A percentile compares a stretch with the other conserved stretches of the same genome.
Evolutionary conservation across 768 basidiomycete genomes (phyloP).

Genomic region (Panellus pusillus): DNA sequence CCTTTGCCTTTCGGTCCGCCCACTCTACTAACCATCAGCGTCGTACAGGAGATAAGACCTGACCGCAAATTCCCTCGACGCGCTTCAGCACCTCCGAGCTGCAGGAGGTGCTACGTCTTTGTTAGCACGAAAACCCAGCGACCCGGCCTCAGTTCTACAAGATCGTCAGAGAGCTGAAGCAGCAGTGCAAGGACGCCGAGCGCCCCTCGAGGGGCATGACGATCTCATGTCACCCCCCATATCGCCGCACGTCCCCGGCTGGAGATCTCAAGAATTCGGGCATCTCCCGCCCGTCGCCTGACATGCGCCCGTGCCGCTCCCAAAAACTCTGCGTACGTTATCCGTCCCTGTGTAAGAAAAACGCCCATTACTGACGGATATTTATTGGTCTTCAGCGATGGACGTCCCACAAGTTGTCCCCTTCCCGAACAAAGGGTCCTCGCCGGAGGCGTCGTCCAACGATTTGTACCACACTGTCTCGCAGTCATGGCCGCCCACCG

Average conservation of each 20-base stretch:
- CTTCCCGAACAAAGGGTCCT: neutral
- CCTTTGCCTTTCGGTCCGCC: neutral
- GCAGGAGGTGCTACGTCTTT: constrained; percentile 46
- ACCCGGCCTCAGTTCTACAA: constrained; percentile 52
- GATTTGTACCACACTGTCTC: constrained; percentile 28
- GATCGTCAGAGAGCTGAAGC: constrained; percentile 46
- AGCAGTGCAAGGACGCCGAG: constrained; percentile 36
- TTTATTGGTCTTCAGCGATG: constrained; percentile 9
- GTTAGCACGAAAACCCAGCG: constrained; percentile 57
- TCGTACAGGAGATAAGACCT: constrained; percentile 48
- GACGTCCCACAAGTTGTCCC: constrained; percentile 10
- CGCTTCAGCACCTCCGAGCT: constrained; percentile 33
- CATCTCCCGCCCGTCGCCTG: constrained; percentile 33
- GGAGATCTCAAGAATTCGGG: constrained; percentile 12
- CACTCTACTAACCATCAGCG: constrained; percentile 11
- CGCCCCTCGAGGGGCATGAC: constrained; percentile 29
- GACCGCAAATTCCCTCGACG: constrained; percentile 48
- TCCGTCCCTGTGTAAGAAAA: neutral
- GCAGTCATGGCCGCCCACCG: constrained; percentile 12
- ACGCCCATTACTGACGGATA: too few relatives aligned
- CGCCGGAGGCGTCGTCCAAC: constrained; percentile 14
- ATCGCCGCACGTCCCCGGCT: constrained; percentile 16
- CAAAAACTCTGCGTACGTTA: constrained; percentile 26
- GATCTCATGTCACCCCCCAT: constrained; percentile 31
- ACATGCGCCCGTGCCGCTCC: constrained; percentile 35